phyloP scores from a whole-genome alignment of 768 basidiomycete genomes.

The Psilocybe subaeruginosa region DNA sequence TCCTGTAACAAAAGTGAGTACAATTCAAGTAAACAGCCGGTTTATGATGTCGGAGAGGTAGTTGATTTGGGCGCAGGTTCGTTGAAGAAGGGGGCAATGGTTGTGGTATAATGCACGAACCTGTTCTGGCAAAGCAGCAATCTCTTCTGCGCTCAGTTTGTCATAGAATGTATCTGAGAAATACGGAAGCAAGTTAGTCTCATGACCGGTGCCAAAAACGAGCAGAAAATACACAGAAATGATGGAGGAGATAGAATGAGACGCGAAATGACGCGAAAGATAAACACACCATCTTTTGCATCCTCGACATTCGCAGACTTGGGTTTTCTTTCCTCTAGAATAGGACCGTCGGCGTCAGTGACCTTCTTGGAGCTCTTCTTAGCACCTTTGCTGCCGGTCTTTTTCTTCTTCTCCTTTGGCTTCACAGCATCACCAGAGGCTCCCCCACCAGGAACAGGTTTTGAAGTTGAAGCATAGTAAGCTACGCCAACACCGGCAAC shows the following conservation, averaged over 20 bases:
- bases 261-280: neutral
- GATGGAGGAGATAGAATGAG: neutral
- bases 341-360: constrained; percentile 61
- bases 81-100: neutral
- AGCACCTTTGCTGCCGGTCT: constrained; percentile 38
- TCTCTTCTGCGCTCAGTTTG: constrained; percentile 54
- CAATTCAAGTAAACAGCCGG: neutral
- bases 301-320: constrained; percentile 23
- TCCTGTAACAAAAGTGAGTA: constrained; percentile 44
- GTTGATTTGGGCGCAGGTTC: neutral
- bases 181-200: neutral
- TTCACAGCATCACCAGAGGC: constrained; percentile 47
- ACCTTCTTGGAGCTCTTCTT: constrained; percentile 39
- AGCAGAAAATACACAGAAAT: neutral
- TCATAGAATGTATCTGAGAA: constrained; percentile 35
- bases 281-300: constrained; percentile 13
- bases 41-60: neutral
- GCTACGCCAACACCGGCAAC: constrained; percentile 70
- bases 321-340: constrained; percentile 75
- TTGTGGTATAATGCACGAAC: constrained; percentile 36
- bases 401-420: constrained; percentile 46
- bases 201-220: neutral
- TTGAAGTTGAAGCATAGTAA: constrained; percentile 68
- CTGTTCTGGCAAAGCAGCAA: constrained; percentile 60
- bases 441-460: constrained; percentile 19